Percentiles rank a stretch among this genome's conserved stretches.
Evolutionary conservation across 371 early-diverging fungal species (phyloP).

Genomic region (Mucor lusitanicus): DNA sequence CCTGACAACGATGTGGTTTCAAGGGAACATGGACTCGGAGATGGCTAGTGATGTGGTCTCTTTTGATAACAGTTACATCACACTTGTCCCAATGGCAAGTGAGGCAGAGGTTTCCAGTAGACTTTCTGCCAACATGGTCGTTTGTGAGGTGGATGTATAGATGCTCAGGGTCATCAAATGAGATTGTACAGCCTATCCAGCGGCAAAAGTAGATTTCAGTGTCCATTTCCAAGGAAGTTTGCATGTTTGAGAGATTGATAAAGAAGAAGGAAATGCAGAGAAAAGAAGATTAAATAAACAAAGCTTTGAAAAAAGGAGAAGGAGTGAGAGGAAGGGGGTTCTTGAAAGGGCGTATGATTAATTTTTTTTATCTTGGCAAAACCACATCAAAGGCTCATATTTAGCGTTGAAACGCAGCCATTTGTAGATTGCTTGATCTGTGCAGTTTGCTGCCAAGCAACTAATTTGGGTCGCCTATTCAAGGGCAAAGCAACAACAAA

Average conservation of each 20-base stretch:
- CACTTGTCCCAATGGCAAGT: constrained; percentile 90
- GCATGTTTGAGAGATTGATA: constrained; percentile 12
- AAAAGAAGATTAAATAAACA: constrained; percentile 2
- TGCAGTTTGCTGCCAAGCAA: constrained; percentile 8
- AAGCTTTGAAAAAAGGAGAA: constrained; percentile 3
- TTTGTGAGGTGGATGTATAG: constrained; percentile 84
- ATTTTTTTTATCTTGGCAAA: constrained; percentile 14
- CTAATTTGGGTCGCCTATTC: not conserved
- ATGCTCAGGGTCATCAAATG: constrained; percentile 75
- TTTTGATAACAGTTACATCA: constrained; percentile 70
- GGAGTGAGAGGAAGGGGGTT: constrained; percentile 2
- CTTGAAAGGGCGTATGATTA: constrained; percentile 8
- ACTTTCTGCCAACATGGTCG: constrained; percentile 92
- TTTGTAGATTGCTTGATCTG: not conserved
- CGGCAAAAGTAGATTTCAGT: constrained; percentile 35
- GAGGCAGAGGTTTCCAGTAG: constrained; percentile 84
- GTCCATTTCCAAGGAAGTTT: constrained; percentile 16
- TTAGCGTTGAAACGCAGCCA: constrained; percentile 8
- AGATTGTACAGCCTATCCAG: constrained; percentile 52
- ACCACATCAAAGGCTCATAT: not conserved
- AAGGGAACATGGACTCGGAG: constrained; percentile 90
- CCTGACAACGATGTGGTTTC: constrained; percentile 82
- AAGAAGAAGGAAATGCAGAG: not conserved
- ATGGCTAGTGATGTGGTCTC: constrained; percentile 95
- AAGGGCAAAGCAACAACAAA: not conserved